Evolutionary conservation across 805 yeast species (phyloP).

Genomic region (Ogataea ganodermae): DNA sequence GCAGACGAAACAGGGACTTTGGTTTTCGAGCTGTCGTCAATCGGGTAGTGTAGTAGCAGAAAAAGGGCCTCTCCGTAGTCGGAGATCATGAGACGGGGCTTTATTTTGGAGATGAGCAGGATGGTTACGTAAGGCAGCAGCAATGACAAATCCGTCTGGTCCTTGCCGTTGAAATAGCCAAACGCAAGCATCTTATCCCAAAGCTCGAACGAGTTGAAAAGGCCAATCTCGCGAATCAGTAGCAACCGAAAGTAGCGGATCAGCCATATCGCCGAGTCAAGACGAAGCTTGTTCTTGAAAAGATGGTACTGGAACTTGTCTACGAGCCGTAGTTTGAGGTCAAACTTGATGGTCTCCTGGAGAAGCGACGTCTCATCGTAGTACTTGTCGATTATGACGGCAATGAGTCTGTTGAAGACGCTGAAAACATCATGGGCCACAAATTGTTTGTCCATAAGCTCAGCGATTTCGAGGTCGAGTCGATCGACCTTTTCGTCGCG

Average conservation of each 20-base stretch:
- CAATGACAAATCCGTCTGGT: conserved; percentile 30
- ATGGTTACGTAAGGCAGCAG: conserved; percentile 45
- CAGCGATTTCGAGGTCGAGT: conserved; percentile 35
- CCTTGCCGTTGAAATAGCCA: conserved; percentile 22
- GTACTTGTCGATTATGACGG: conserved; percentile 39
- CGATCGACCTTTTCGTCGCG: conserved; percentile 1
- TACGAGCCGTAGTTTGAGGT: conserved; percentile 48
- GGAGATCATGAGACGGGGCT: conserved; percentile 44
- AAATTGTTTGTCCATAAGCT: conserved; percentile 41
- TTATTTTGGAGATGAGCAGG: conserved; percentile 44
- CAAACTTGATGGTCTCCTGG: conserved; percentile 50
- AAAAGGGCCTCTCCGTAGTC: conserved; percentile 56
- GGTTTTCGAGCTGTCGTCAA: conserved; percentile 9
- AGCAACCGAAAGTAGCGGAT: conserved; percentile 52
- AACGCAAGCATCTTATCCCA: conserved; percentile 53
- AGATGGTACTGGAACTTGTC: conserved; percentile 52
- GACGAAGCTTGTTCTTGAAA: conserved; percentile 44
- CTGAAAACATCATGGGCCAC: conserved; percentile 46
- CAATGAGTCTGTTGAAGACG: conserved; percentile 43
- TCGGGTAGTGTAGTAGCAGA: conserved; percentile 52
- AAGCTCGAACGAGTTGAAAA: conserved; percentile 35
- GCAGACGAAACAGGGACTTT: conserved; percentile 12
- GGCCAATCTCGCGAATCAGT: conserved; percentile 50
- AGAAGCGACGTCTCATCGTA: conserved; percentile 44
- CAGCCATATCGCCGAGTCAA: conserved; percentile 57